Conservation (phyloP, 2,329 filamentous ascomycete genomes). For the Myotisia sp. region DNA sequence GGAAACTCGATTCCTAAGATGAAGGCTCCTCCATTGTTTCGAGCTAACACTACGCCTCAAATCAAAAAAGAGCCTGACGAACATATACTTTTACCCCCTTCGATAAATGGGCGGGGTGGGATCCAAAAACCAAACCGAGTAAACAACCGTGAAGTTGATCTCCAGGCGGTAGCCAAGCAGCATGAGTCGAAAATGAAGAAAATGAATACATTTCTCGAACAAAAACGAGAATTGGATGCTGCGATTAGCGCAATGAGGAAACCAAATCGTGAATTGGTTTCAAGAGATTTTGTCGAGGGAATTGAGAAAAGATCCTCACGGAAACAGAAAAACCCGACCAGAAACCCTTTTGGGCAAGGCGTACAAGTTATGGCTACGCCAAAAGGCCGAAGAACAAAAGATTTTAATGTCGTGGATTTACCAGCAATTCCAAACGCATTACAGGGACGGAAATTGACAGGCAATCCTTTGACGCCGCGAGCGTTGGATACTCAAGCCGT, state of each 20-base stretch:
- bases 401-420: slow-evolving; percentile 5
- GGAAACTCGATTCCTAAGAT: slow-evolving; percentile 22
- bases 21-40: slow-evolving; percentile 24
- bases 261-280: slow-evolving; percentile 34
- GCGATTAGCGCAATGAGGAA: slow-evolving; percentile 35
- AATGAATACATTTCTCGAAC: slow-evolving; percentile 31
- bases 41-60: slow-evolving; percentile 31
- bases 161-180: slow-evolving; percentile 31
- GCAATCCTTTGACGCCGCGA: no score
- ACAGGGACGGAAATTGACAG: no score
- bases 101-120: slow-evolving; percentile 25
- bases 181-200: slow-evolving; percentile 34
- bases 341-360: slow-evolving; percentile 28
- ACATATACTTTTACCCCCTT: slow-evolving; percentile 20
- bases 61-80: slow-evolving; percentile 30
- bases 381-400: slow-evolving; percentile 12
- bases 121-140: slow-evolving; percentile 32
- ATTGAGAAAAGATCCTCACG: slow-evolving; percentile 22
- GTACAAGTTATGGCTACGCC: slow-evolving; percentile 39
- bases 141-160: slow-evolving; percentile 36
- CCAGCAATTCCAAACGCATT: neutral
- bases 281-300: slow-evolving; percentile 32
- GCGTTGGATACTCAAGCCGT: neutral
- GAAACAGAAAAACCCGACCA: slow-evolving; percentile 29
- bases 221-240: slow-evolving; percentile 35